Conservation (phyloP, 257 asterid species). For the Perilla frutescens region DNA sequence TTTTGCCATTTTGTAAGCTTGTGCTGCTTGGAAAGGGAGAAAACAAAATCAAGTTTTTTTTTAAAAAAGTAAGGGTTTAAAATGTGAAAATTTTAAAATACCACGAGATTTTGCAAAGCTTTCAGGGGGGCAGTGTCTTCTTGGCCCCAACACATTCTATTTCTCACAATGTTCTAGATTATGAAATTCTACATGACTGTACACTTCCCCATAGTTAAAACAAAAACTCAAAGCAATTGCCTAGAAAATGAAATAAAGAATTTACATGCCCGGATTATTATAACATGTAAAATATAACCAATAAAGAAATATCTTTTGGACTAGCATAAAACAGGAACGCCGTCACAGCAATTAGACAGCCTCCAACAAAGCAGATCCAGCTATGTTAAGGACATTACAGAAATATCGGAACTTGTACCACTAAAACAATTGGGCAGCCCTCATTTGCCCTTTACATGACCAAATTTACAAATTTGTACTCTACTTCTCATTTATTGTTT, state of each 20-base stretch:
- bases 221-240: slow-evolving; percentile 1
- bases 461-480: neutral
- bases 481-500: slow-evolving; percentile 17
- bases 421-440: slow-evolving; percentile 2
- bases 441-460: neutral
- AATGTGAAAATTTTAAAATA: too few relatives aligned
- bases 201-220: neutral
- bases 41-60: too few relatives aligned
- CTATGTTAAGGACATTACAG: neutral
- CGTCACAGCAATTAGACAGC: neutral
- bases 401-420: slow-evolving; percentile 17
- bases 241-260: neutral
- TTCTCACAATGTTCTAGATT: neutral
- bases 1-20: too few relatives aligned
- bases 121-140: too few relatives aligned
- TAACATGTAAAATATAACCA: neutral
- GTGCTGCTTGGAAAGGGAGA: too few relatives aligned
- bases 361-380: neutral
- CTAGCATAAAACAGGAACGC: slow-evolving; percentile 4
- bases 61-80: too few relatives aligned
- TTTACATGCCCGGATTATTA: too few relatives aligned
- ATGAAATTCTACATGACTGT: slow-evolving; percentile 20
- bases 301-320: neutral
- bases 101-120: too few relatives aligned
- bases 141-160: neutral